phyloP scores from a whole-genome alignment of 2,329 filamentous ascomycete species.

The Sordariomycetes sp. region DNA sequence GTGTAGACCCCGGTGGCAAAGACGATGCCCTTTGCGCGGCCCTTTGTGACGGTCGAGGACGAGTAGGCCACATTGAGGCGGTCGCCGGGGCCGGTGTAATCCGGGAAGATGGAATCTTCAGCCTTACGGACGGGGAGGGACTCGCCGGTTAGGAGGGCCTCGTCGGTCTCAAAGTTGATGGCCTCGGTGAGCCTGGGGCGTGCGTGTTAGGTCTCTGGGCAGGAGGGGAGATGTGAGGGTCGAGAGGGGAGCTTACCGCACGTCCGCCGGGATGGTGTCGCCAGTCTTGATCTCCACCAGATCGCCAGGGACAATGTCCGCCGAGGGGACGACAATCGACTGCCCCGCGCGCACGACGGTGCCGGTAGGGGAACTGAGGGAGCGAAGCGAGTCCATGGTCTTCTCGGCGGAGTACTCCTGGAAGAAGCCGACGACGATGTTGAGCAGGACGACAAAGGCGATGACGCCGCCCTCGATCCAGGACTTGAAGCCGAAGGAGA shows the following conservation, averaged over 20 bases:
- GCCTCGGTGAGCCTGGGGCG: conserved; percentile 26
- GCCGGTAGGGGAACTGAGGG: conserved; percentile 20
- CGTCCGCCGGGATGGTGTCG: conserved; percentile 42
- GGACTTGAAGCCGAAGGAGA: conserved; percentile 32
- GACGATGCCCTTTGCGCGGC: conserved; percentile 43
- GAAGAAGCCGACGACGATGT: conserved; percentile 33
- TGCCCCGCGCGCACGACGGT: conserved; percentile 22
- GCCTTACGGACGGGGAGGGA: conserved; percentile 40
- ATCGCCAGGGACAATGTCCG: conserved; percentile 40
- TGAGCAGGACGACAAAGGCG: conserved; percentile 35
- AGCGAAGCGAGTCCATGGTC: conserved; percentile 24
- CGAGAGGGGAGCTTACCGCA: conserved; percentile 17
- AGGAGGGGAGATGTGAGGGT: not conserved
- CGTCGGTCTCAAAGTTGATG: conserved; percentile 52
- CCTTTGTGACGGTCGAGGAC: conserved; percentile 41
- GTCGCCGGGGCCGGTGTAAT: conserved; percentile 28
- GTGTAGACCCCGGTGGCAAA: conserved; percentile 46
- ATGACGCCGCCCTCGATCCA: conserved; percentile 38
- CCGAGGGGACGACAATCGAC: conserved; percentile 16
- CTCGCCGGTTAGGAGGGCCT: conserved; percentile 47
- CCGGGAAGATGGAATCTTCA: conserved; percentile 22
- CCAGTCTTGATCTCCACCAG: conserved; percentile 34
- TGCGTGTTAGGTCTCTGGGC: not conserved
- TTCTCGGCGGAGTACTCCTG: conserved; percentile 26
- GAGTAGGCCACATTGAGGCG: conserved; percentile 43